phyloP scores from a whole-genome alignment of 2,329 filamentous ascomycete species.

The Xylariales sp. region DNA sequence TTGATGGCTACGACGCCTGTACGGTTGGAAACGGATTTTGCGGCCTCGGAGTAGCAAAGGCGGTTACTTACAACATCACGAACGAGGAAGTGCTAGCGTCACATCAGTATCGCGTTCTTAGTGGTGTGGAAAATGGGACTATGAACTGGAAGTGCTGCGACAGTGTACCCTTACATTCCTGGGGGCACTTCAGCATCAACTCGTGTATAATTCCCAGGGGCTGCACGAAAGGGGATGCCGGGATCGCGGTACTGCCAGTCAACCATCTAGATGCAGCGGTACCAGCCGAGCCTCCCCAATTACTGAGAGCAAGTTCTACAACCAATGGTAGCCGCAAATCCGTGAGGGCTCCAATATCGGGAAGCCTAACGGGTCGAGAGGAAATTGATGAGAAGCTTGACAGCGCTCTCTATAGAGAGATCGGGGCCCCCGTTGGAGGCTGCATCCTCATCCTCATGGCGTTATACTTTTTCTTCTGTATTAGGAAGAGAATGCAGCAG shows the following conservation, averaged over 20 bases:
- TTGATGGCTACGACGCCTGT: not conserved
- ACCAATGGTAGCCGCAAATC: not conserved
- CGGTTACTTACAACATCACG: not conserved
- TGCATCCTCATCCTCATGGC: not conserved
- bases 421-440: conserved; percentile 2
- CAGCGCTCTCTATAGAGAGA: not conserved
- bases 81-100: conserved; percentile 1
- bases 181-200: conserved; percentile 13
- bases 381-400: not conserved
- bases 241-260: not conserved
- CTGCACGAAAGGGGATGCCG: not conserved
- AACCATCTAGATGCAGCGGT: not conserved
- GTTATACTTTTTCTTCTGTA: not conserved
- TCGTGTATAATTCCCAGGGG: not conserved
- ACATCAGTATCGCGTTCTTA: conserved; percentile 17
- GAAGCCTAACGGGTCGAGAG: not conserved
- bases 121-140: not conserved
- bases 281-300: not conserved
- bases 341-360: too few relatives aligned
- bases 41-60: not conserved
- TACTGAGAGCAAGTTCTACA: not conserved
- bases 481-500: not conserved
- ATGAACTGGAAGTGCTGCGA: conserved; percentile 13
- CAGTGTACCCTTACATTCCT: not conserved
- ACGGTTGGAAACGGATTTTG: conserved; percentile 13